Evolutionary conservation across 768 basidiomycete genomes (phyloP), one percentile per base, ranked within the genome.

Genomic region (Lyophyllum shimeji): DNA sequence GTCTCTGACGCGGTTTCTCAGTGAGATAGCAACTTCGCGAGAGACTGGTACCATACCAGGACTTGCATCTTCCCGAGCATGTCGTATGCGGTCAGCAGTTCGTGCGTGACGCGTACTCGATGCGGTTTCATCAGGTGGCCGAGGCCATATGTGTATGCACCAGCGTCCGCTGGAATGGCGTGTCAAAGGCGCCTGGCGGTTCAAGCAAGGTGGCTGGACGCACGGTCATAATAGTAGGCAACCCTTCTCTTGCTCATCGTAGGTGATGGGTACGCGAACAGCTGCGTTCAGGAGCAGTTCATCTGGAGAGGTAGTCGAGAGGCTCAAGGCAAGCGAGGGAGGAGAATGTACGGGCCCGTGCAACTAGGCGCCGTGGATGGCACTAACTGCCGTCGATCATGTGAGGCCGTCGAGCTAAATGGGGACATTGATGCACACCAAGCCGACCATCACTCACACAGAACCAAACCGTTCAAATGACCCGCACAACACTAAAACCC

Each of bases 51-150:
- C n/a, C 89, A 60, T 62, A 95, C 95, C 60, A 97, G 73, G 56
- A 96, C 82, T 63, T 96, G 88, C 92, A 98, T 95, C 74, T 91
- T 89, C 59, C 87, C 86, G n/a, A 96, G 79, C 85, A 99, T 89
- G 21, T 87, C 89, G 65, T 98, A 99, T 29, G 93, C 89, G 13
- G 86, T 82, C 29, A 98, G 85, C 50, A 99, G 76, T 61, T 96
- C 90, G 68, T 99, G 95, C 0, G 95, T 90, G 71, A 99, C 89
- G 50, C 89, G 83, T 76, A 98, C 96, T 34, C 96, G 80, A 67
- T 96, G 93, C 0, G 96, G 96, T 71, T 98, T 97, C 93, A 98
- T 97, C 46, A 90, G 90, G 62, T 97, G 95, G 2, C 89, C 89
- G 50, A 89, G 76, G 34, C 93, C 93, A 67, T 93, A 96, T 0